Percentiles rank a stretch among this genome's conserved stretches.
These are phyloP conservation scores for Botrytis cinerea DNA, from an alignment of 2,329 filamentous ascomycete species.

Conservation along the genomic window DNA sequence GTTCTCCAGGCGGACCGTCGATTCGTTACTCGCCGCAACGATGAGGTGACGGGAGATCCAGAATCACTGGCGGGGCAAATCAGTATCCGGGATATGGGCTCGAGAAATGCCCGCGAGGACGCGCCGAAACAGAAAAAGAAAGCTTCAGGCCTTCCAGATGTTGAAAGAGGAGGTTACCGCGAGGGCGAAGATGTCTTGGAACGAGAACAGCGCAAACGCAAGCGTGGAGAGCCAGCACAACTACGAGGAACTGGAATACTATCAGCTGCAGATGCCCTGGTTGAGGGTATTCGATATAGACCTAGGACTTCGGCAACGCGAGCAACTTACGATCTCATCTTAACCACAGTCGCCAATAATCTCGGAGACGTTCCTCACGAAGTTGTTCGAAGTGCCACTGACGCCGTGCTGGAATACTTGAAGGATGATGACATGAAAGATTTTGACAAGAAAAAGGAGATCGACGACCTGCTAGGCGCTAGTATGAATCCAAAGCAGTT, in stretches of 20 bases:
- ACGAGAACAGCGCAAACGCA: constrained; percentile 83
- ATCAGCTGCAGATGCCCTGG: constrained; percentile 78
- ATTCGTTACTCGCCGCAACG: constrained; percentile 87
- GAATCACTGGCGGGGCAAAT: constrained; percentile 95
- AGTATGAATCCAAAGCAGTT: constrained; percentile 86
- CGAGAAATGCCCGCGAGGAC: constrained; percentile 74
- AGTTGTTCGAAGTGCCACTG: constrained; percentile 88
- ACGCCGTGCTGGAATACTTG: constrained; percentile 84
- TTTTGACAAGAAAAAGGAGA: constrained; percentile 96
- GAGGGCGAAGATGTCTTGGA: constrained; percentile 84
- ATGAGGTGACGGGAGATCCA: constrained; percentile 95
- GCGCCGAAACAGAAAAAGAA: constrained; percentile 81
- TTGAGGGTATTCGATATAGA: constrained; percentile 90
- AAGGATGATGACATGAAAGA: constrained; percentile 97
- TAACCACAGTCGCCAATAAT: constrained; percentile 84
- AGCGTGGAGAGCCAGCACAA: constrained; percentile 70
- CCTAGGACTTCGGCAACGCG: constrained; percentile 89
- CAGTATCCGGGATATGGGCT: constrained; percentile 93
- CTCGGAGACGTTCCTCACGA: constrained; percentile 93
- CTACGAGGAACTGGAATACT: constrained; percentile 75
- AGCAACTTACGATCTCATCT: constrained; percentile 90
- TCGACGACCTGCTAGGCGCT: constrained; percentile 88
- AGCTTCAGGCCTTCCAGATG: constrained; percentile 61
- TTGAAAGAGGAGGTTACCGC: constrained; percentile 73
- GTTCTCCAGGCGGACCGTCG: constrained; percentile 99